Conservation (phyloP, 1,139 yeast species). For the Hansenula lynferdii region DNA sequence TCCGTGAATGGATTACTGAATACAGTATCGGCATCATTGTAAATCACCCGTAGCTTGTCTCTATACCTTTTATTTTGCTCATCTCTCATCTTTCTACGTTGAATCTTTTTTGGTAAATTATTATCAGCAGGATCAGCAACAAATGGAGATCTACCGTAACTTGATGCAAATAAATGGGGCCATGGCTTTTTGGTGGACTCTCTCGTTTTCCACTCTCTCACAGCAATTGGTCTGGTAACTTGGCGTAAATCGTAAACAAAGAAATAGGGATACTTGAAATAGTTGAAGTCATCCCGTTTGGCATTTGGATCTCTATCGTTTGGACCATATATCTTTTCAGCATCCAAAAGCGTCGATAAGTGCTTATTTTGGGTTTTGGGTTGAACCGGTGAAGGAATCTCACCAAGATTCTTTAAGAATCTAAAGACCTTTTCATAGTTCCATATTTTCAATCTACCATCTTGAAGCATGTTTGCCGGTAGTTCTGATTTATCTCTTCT, state of each 20-base stretch:
- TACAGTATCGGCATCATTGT: slow-evolving; percentile 1
- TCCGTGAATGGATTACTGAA: not conserved
- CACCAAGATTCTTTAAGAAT: slow-evolving; percentile 70
- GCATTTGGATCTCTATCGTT: slow-evolving; percentile 87
- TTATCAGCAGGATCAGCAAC: slow-evolving; percentile 23
- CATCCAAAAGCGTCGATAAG: slow-evolving; percentile 66
- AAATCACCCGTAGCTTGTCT: slow-evolving; percentile 22
- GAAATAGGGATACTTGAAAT: slow-evolving; percentile 71
- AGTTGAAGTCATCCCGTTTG: slow-evolving; percentile 77
- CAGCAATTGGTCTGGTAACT: slow-evolving; percentile 73
- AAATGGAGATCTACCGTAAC: slow-evolving; percentile 37
- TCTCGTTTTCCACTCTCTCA: slow-evolving; percentile 66
- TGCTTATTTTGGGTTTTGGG: slow-evolving; percentile 12
- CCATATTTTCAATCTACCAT: slow-evolving; percentile 84
- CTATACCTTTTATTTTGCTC: slow-evolving; percentile 29
- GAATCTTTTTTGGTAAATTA: slow-evolving; percentile 26
- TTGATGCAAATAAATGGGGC: slow-evolving; percentile 32
- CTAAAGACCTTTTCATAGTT: slow-evolving; percentile 79
- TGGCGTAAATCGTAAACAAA: slow-evolving; percentile 81
- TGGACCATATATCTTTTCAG: slow-evolving; percentile 83
- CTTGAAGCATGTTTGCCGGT: slow-evolving; percentile 44
- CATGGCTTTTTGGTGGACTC: slow-evolving; percentile 24
- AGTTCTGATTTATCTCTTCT: slow-evolving; percentile 38
- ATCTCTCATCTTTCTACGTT: slow-evolving; percentile 29
- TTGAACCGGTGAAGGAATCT: slow-evolving; percentile 26